Evolutionary conservation across 2,329 filamentous ascomycete genomes (phyloP), one percentile per base, ranked within the genome.

Genomic region (Diaporthe velutina): DNA sequence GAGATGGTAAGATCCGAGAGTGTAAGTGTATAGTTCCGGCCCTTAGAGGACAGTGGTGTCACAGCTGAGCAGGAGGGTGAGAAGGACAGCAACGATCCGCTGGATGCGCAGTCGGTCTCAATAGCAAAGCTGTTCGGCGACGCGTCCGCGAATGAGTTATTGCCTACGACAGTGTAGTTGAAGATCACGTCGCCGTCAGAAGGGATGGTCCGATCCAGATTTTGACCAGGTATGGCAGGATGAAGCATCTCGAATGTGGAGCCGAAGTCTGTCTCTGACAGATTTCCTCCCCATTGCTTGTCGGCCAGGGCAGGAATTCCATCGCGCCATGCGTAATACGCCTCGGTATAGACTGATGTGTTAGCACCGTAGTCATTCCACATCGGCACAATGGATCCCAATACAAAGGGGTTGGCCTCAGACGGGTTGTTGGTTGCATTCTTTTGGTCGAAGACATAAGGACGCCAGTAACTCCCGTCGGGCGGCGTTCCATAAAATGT

Each of bases 321-420:
- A n/a, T 86, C 81, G 2, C 85, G 82, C 80, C 88, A 87, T 1
- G 87, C 83, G 75, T 89, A 89, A 76, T 88, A 90, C 0, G 86
- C 84, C 78, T 90, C 88, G 1, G 86, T 84, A 73, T 87, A 87
- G 0, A 86, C 86, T 0, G 85, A 85, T 4, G 88, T 85, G 75
- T 90, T 89, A 0, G 85, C 82, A 1, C 88, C 88, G 67, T 87
- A 89, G 76, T 90, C 88, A 74, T 90, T 90, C 89, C 89, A 90
- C 6, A 88, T 79, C 1, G 89, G 85, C 4, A 85, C 82, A 38
- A 90, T 84, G 33, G 87, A 84, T 0, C 89, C 89, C 4, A 87
- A 82, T 1, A 90, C 83, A 1, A 82, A 80, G 0, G 84, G 81
- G 42, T 83, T 84, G 4, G 83, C 77, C 12, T 79, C 78, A 1